Evolutionary conservation across 2,329 filamentous ascomycete species (phyloP).

Genomic region (Zymoseptoria ardabiliae): DNA sequence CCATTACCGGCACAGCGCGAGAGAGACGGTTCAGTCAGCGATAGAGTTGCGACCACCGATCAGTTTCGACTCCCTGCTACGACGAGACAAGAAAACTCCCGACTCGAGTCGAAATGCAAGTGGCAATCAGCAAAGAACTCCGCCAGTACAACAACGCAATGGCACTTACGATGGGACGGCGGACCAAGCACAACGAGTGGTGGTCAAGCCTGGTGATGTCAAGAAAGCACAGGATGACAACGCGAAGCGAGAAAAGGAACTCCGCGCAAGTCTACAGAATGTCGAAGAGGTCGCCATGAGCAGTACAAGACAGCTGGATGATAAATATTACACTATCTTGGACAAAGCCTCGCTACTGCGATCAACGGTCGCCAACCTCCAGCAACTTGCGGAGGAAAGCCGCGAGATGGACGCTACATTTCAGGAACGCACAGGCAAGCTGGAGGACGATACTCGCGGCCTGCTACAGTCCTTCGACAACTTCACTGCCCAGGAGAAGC

Average conservation of each 20-base stretch:
- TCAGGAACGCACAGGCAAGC: conserved; percentile 49
- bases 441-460: conserved; percentile 53
- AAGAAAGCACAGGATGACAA: conserved; percentile 31
- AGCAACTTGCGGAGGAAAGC: conserved; percentile 58
- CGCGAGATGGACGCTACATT: conserved; percentile 43
- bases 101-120: conserved; percentile 20
- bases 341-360: conserved; percentile 61
- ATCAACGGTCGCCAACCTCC: conserved; percentile 56
- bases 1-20: conserved; percentile 24
- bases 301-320: conserved; percentile 60
- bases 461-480: conserved; percentile 56
- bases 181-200: conserved; percentile 15
- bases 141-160: conserved; percentile 6
- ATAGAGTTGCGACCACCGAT: conserved; percentile 39
- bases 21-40: conserved; percentile 39
- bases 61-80: conserved; percentile 37
- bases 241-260: conserved; percentile 34
- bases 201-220: conserved; percentile 35
- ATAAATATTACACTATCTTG: conserved; percentile 65
- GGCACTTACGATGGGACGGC: conserved; percentile 11
- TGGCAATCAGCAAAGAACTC: conserved; percentile 9
- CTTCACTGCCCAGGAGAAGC: conserved; percentile 58
- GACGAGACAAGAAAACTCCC: conserved; percentile 26
- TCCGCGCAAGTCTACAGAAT: conserved; percentile 34
- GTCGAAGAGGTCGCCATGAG: conserved; percentile 52